Conservation (phyloP, 2,329 filamentous ascomycete species). For the Aureobasidium sp. region DNA sequence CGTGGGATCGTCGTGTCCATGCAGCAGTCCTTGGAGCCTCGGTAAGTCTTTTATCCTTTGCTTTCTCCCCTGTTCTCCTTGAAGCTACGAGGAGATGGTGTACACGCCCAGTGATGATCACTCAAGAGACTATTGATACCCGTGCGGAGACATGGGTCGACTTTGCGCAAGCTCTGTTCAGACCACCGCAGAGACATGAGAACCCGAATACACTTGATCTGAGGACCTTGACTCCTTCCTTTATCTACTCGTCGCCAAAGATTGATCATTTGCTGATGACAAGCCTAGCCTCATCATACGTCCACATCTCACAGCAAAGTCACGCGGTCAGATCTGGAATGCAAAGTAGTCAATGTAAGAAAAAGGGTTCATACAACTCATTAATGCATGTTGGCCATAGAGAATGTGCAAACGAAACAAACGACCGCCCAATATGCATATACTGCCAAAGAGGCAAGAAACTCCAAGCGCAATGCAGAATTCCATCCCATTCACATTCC, state of each 20-base stretch:
- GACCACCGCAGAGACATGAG: slow-evolving; percentile 1
- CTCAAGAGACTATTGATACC: slow-evolving; percentile 10
- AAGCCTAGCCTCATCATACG: not conserved
- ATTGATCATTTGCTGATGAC: not conserved
- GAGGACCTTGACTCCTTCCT: not conserved
- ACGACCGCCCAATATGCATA: slow-evolving; percentile 8
- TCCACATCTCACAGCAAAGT: not conserved
- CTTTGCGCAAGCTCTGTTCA: not conserved
- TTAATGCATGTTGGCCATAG: slow-evolving; percentile 12
- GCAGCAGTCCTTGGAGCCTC: not conserved
- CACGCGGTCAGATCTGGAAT: not conserved
- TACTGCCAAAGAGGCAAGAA: not conserved
- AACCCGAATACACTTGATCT: slow-evolving; percentile 13
- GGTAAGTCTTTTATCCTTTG: not conserved
- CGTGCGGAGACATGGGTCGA: not conserved
- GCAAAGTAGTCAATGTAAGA: not conserved
- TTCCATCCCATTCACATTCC: not conserved
- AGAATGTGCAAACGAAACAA: not conserved
- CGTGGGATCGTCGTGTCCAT: not conserved
- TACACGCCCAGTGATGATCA: slow-evolving; percentile 2
- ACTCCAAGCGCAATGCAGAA: slow-evolving; percentile 6
- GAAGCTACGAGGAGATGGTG: slow-evolving; percentile 2
- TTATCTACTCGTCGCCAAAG: not conserved
- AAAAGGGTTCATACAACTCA: slow-evolving; percentile 9
- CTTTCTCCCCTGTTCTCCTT: not conserved